Base-by-base conservation (phyloP, 2,329 filamentous ascomycete genomes). In the Ceratocystis destructans region DNA sequence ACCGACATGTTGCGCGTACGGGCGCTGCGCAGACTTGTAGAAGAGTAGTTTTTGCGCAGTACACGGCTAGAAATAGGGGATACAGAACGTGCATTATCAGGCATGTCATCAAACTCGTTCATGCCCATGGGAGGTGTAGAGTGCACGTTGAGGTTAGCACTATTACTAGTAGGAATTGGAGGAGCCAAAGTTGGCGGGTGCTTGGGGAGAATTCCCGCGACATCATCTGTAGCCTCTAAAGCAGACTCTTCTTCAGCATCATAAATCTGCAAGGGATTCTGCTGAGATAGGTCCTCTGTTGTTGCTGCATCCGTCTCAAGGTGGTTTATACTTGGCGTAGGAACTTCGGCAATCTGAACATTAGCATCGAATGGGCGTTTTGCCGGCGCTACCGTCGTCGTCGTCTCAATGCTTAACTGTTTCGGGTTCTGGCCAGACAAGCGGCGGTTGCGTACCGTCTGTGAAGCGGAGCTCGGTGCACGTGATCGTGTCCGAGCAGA, bases 331-430 rank as follows among this genome's bases (percentile, higher is more conserved):
- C 45, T 55, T 8, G 66, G 62, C n/a, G 66, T 61, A 3, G 28
- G 8, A 22, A 67, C 55, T 28, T 67, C 66, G n/a, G 20, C 22
- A 61, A 67, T 67, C 10, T 67, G 50, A n/a, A 57, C n/a, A 33
- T 61, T 64, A 20, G 62, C 75, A 7, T 73, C 71, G 10, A 53
- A 37, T 45, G 48, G 66, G 28, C 64, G 45, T 33, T 66, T 0
- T 10, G 64, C 41, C 59, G 62, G 48, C 48, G 48, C 20, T 28
- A 25, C 8, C 7, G 48, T 25, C 10, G 48, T 7, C 10, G 91
- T 7, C 17, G 91, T 96, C 74, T 96, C 90, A 66, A 97, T 96
- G 76, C 91, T 96, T 63, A 97, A 79, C 72, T 92, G 88, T 73
- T 89, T 92, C 15, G 83, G 78, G 71, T 89, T 90, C 71, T 90